phyloP scores from a whole-genome alignment of 768 basidiomycete genomes.

The Clitopilus hobsonii region DNA sequence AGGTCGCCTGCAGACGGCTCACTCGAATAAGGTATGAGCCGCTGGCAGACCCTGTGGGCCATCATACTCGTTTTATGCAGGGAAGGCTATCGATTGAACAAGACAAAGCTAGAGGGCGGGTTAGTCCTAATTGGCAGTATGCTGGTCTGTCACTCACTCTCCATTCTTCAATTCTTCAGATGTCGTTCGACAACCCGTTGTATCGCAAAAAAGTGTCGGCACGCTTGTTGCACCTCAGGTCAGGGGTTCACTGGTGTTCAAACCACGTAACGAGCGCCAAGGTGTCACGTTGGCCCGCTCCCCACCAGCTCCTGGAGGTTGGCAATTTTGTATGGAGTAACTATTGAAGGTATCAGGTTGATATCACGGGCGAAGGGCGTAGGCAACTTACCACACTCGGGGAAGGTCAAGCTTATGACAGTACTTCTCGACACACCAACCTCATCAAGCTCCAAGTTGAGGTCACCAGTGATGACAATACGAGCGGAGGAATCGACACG shows the following conservation, averaged over 20 bases:
- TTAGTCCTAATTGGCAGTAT: slow-evolving; percentile 3
- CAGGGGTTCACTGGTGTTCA: slow-evolving; percentile 97
- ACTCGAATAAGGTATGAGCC: slow-evolving; percentile 98
- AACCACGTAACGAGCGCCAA: slow-evolving; percentile 94
- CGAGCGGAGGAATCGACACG: slow-evolving; percentile 99
- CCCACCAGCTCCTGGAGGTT: slow-evolving; percentile 93
- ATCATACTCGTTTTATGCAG: slow-evolving; percentile 99
- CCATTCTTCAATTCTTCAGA: slow-evolving; percentile 95
- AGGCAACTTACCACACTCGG: slow-evolving; percentile 85
- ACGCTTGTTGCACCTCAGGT: slow-evolving; percentile 93
- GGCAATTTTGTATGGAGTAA: slow-evolving; percentile 95
- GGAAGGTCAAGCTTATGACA: slow-evolving; percentile 96
- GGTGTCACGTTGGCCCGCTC: slow-evolving; percentile 92
- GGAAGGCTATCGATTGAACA: slow-evolving; percentile 98
- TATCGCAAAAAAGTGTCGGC: slow-evolving; percentile 94
- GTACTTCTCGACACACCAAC: slow-evolving; percentile 95
- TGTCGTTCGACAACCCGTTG: slow-evolving; percentile 99
- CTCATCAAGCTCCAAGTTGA: slow-evolving; percentile 92
- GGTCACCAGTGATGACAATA: slow-evolving; percentile 98
- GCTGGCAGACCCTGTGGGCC: slow-evolving; percentile 97
- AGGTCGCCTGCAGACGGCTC: slow-evolving; percentile 34
- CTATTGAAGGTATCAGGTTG: slow-evolving; percentile 33
- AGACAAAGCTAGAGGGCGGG: slow-evolving; percentile 55
- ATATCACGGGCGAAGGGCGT: not conserved
- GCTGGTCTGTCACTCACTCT: slow-evolving; percentile 62